Conservation (phyloP, 495 filamentous ascomycete species). For the Annulohypoxylon moriforme region DNA sequence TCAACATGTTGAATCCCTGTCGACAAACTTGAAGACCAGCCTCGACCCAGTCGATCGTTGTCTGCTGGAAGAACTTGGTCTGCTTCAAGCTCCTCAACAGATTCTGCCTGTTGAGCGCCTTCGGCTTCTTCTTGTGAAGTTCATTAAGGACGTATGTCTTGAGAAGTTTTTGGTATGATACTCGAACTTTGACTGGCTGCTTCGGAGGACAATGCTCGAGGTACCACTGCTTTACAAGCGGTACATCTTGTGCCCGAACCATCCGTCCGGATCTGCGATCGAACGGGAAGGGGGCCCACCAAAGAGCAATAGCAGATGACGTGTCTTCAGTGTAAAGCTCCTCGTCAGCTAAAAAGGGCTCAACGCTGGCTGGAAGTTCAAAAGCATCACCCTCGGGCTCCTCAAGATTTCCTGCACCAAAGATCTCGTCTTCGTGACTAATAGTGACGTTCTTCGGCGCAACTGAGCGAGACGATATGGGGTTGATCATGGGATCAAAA, state of each 20-base stretch:
- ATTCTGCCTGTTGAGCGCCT: slow-evolving; percentile 95
- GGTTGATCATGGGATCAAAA: slow-evolving; percentile 97
- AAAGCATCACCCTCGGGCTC: slow-evolving; percentile 82
- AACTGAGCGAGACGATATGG: slow-evolving; percentile 94
- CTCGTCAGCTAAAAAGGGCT: slow-evolving; percentile 91
- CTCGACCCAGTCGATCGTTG: slow-evolving; percentile 99
- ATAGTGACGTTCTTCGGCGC: slow-evolving; percentile 93
- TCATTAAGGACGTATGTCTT: slow-evolving; percentile 98
- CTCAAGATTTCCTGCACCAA: slow-evolving; percentile 84
- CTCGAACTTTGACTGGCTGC: slow-evolving; percentile 95
- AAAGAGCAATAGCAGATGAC: slow-evolving; percentile 89
- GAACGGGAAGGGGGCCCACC: slow-evolving; percentile 99
- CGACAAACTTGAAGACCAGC: slow-evolving; percentile 97
- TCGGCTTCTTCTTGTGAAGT: slow-evolving; percentile 91
- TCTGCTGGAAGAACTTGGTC: slow-evolving; percentile 99
- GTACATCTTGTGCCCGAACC: slow-evolving; percentile 96
- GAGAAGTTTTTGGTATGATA: slow-evolving; percentile 98
- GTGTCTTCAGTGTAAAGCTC: slow-evolving; percentile 92
- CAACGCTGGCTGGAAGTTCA: slow-evolving; percentile 79
- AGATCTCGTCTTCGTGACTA: slow-evolving; percentile 95
- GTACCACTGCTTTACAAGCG: slow-evolving; percentile 98
- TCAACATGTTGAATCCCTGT: slow-evolving; percentile 99
- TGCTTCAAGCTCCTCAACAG: slow-evolving; percentile 88
- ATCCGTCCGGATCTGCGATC: slow-evolving; percentile 96
- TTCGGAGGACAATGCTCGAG: slow-evolving; percentile 89